Evolutionary conservation across 129 eudicot genomes (phyloP).

Genomic region (Flaveria trinervia): DNA sequence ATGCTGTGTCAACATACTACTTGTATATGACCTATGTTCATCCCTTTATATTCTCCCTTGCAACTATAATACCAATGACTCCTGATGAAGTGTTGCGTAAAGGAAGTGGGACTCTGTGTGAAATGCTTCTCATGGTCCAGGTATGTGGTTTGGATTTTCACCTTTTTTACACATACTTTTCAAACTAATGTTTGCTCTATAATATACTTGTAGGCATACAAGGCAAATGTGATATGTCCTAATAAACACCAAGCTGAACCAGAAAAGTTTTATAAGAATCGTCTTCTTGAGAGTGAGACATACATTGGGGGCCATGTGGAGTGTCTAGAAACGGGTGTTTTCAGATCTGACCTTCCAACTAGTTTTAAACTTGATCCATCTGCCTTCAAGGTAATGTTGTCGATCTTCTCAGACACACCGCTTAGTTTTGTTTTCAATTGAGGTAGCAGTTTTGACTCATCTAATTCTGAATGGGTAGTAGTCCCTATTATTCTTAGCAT

Average conservation of each 20-base stretch:
- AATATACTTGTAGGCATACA: constrained; percentile 70
- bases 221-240: constrained; percentile 94
- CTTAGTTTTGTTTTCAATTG: neutral
- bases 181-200: constrained; percentile 22
- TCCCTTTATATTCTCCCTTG: constrained; percentile 98
- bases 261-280: constrained; percentile 76
- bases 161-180: neutral
- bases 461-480: constrained; percentile 4
- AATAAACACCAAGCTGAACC: constrained; percentile 98
- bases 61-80: constrained; percentile 97
- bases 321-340: constrained; percentile 98
- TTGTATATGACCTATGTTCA: constrained; percentile 98
- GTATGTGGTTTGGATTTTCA: constrained; percentile 41
- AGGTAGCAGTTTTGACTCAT: neutral
- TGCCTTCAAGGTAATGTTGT: constrained; percentile 67
- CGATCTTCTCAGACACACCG: neutral
- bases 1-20: constrained; percentile 96
- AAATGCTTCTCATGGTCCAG: constrained; percentile 99
- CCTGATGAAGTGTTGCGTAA: constrained; percentile 98
- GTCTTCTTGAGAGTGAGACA: constrained; percentile 96
- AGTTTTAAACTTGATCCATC: constrained; percentile 94
- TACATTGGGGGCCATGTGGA: constrained; percentile 99
- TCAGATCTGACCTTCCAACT: constrained; percentile 98
- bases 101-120: constrained; percentile 99
- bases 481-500: constrained; percentile 1